These are phyloP conservation scores for Thraustotheca clavata DNA, from an alignment of 352 stramenopile species.

Conservation along the genomic window DNA sequence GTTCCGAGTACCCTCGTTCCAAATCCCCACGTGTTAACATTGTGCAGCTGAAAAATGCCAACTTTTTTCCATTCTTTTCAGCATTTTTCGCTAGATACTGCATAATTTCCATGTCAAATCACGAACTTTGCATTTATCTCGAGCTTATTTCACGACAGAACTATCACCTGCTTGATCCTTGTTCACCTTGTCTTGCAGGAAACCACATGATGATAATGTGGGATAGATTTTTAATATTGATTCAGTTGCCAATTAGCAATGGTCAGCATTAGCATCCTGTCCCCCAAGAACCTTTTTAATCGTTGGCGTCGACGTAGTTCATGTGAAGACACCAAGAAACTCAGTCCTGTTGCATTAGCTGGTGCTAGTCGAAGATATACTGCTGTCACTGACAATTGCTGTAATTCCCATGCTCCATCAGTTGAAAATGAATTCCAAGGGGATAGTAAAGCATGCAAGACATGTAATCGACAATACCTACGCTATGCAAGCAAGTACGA, in stretches of 20 bases:
- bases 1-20: too few species aligned
- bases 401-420: conserved; percentile 9
- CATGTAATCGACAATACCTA: conserved; percentile 13
- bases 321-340: conserved; percentile 18
- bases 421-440: background rate
- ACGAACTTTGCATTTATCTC: too few species aligned
- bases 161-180: too few species aligned
- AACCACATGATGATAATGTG: too few species aligned
- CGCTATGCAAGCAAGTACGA: conserved; percentile 8
- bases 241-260: background rate
- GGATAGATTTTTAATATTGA: too few species aligned
- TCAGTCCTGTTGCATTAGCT: conserved; percentile 15
- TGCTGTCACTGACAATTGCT: background rate
- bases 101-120: too few species aligned
- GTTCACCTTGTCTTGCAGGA: too few species aligned
- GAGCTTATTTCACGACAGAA: too few species aligned
- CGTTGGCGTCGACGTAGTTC: conserved; percentile 5
- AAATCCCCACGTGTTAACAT: too few species aligned
- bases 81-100: too few species aligned
- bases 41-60: too few species aligned
- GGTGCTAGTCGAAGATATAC: conserved; percentile 8
- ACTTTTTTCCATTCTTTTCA: too few species aligned
- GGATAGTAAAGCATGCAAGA: conserved; percentile 9
- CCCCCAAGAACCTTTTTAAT: conserved; percentile 5
- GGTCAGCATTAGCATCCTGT: conserved; percentile 2